These are phyloP conservation scores for Populus euphratica DNA, from an alignment of 345 rosid genomes.

Conservation along the genomic window DNA sequence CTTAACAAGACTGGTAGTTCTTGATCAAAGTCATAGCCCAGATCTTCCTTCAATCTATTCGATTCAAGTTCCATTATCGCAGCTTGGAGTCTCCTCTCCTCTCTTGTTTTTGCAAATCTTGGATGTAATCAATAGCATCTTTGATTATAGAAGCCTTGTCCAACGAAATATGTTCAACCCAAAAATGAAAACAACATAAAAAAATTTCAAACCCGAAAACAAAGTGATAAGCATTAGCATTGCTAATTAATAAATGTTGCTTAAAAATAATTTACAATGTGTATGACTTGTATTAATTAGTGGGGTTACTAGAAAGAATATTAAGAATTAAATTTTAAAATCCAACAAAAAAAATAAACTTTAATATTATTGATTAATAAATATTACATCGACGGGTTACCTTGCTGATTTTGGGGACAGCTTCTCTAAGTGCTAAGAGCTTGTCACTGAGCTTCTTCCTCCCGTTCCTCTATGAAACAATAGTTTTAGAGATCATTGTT, in stretches of 20 bases:
- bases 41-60: slow-evolving; percentile 29
- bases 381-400: slow-evolving; percentile 17
- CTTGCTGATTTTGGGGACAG: slow-evolving; percentile 92
- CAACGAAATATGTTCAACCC: slow-evolving; percentile 42
- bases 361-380: not conserved
- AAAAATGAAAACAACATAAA: not conserved
- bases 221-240: no score
- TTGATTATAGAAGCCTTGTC: slow-evolving; percentile 97
- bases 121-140: slow-evolving; percentile 86
- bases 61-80: slow-evolving; percentile 78
- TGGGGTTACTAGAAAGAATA: no score
- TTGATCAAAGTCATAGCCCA: slow-evolving; percentile 38
- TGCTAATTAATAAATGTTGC: no score
- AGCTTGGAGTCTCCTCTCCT: slow-evolving; percentile 41
- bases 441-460: slow-evolving; percentile 86
- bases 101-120: slow-evolving; percentile 82
- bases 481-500: slow-evolving; percentile 68
- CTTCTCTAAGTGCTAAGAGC: slow-evolving; percentile 81
- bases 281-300: no score
- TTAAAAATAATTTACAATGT: no score
- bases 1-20: slow-evolving; percentile 54
- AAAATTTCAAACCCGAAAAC: no score
- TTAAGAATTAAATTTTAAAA: no score
- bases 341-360: not conserved
- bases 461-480: slow-evolving; percentile 79